Evolutionary conservation across 2,329 filamentous ascomycete genomes (phyloP).

Genomic region (Cordyceps tenuipes): DNA sequence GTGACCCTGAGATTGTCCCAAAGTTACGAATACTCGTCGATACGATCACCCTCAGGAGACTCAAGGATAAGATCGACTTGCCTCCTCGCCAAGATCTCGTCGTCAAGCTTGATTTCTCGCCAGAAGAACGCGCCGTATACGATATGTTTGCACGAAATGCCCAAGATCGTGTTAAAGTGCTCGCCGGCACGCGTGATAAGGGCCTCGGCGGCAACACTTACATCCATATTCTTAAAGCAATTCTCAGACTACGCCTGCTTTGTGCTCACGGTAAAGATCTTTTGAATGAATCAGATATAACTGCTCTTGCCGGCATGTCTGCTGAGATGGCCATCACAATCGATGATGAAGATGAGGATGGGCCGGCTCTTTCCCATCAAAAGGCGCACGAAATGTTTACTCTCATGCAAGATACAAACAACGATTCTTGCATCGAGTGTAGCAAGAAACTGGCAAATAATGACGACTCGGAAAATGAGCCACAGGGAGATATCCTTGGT

Average conservation of each 20-base stretch:
- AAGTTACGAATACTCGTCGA: constrained; percentile 86
- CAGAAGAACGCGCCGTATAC: constrained; percentile 69
- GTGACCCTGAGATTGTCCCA: constrained; percentile 73
- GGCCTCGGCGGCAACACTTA: constrained; percentile 79
- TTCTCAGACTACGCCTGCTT: constrained; percentile 79
- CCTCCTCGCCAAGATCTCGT: constrained; percentile 66
- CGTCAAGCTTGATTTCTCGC: constrained; percentile 65
- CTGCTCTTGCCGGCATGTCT: constrained; percentile 71
- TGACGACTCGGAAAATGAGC: constrained; percentile 45
- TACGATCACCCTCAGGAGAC: constrained; percentile 82
- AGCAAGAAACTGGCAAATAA: constrained; percentile 51
- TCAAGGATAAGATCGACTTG: constrained; percentile 86
- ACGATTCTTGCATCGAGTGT: constrained; percentile 66
- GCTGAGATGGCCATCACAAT: constrained; percentile 81
- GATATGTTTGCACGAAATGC: constrained; percentile 78
- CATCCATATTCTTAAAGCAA: constrained; percentile 85
- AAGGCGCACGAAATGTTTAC: constrained; percentile 81
- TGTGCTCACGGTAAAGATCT: constrained; percentile 93
- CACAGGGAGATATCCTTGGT: constrained; percentile 58
- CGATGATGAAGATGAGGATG: constrained; percentile 64
- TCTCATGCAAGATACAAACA: constrained; percentile 73
- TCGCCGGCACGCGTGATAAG: constrained; percentile 49
- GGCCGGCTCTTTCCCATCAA: constrained; percentile 51
- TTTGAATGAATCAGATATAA: constrained; percentile 73
- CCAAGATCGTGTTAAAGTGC: constrained; percentile 67